phyloP scores from a whole-genome alignment of 2,329 filamentous ascomycete species.

The Rugonectria rugulosa region DNA sequence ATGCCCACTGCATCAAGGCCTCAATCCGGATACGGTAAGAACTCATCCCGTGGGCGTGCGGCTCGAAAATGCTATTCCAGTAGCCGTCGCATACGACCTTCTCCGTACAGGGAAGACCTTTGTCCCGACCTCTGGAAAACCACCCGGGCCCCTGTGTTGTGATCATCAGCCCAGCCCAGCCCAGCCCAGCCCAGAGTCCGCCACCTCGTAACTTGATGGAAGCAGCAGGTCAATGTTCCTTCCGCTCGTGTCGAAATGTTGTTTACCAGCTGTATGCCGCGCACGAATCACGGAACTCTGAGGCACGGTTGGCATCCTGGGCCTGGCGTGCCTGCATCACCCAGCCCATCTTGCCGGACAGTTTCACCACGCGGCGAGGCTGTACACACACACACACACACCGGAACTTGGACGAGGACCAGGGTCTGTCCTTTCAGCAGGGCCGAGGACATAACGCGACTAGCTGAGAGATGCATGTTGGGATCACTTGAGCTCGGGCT shows the following conservation, averaged over 20 bases:
- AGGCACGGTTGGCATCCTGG: constrained; percentile 26
- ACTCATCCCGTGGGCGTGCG: constrained; percentile 16
- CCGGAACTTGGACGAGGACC: constrained; percentile 4
- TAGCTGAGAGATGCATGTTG: constrained; percentile 27
- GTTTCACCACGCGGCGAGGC: constrained; percentile 32
- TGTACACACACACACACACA: constrained; percentile 11
- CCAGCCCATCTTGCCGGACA: constrained; percentile 9
- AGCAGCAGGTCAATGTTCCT: constrained; percentile 10
- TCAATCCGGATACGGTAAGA: constrained; percentile 21
- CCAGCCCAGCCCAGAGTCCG: constrained; percentile 29
- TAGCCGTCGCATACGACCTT: constrained; percentile 24
- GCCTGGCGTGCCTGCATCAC: constrained; percentile 30
- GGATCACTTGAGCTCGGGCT: constrained; percentile 15
- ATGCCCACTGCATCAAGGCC: constrained; percentile 14
- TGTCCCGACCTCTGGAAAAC: constrained; percentile 14
- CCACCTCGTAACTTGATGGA: constrained; percentile 33
- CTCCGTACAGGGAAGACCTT: constrained; percentile 21
- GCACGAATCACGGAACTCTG: constrained; percentile 25
- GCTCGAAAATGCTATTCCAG: constrained; percentile 20
- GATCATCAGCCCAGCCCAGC: constrained; percentile 20
- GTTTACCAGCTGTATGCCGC: constrained; percentile 17
- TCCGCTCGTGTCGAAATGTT: constrained; percentile 24
- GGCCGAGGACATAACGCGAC: constrained; percentile 6
- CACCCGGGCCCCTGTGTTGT: constrained; percentile 12
- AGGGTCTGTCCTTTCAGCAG: not conserved